These are phyloP conservation scores for Leptosphaerulina australis DNA, from an alignment of 2,329 filamentous ascomycete genomes.

Conservation along the genomic window DNA sequence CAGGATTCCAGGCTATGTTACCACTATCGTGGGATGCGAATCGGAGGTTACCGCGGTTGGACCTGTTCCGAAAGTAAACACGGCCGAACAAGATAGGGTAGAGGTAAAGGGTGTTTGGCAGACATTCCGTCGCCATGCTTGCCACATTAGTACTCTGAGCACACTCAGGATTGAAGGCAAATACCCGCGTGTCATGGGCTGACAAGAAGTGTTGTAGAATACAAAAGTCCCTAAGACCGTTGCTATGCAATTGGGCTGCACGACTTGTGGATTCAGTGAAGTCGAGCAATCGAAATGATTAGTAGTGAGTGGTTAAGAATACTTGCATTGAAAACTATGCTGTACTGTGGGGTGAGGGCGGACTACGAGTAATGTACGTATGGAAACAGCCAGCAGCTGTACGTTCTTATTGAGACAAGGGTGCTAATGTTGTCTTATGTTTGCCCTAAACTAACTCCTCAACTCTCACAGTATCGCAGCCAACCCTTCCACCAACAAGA, in stretches of 20 bases:
- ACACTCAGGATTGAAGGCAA: neutral
- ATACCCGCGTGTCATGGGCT: neutral
- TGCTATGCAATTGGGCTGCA: too few species aligned
- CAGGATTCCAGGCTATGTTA: neutral
- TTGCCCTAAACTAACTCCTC: conserved; percentile 31
- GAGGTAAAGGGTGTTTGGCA: neutral
- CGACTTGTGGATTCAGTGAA: too few species aligned
- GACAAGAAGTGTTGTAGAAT: neutral
- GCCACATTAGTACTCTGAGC: neutral
- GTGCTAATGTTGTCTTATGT: too few species aligned
- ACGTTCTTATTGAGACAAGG: too few species aligned
- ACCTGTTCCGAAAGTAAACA: neutral
- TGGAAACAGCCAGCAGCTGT: too few species aligned
- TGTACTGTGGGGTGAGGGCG: too few species aligned
- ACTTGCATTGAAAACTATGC: too few species aligned
- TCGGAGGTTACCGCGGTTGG: conserved; percentile 4
- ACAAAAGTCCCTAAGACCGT: too few species aligned
- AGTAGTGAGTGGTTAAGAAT: too few species aligned
- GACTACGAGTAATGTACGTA: too few species aligned
- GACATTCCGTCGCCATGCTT: neutral
- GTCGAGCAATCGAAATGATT: too few species aligned
- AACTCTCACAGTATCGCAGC: conserved; percentile 16
- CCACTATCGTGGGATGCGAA: neutral
- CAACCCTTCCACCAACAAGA: conserved; percentile 14
- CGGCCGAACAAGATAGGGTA: neutral